A percentile compares a stretch with the other conserved stretches of the same genome.
Conservation (phyloP, 2,329 filamentous ascomycete genomes). For the Exophiala xenobiotica region DNA sequence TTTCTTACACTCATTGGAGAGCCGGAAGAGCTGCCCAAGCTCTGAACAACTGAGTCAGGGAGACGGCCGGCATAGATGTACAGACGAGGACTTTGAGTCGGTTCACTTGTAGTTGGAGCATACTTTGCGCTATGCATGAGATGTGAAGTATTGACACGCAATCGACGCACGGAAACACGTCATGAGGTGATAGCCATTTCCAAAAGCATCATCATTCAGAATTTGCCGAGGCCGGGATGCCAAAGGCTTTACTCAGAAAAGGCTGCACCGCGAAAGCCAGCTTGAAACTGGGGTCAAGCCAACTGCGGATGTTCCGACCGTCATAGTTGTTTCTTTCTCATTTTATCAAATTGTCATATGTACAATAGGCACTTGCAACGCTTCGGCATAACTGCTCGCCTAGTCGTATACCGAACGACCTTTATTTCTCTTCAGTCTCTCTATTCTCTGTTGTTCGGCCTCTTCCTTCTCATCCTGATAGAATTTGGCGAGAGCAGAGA, state of each 20-base stretch:
- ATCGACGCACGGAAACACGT: not conserved
- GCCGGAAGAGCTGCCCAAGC: constrained; percentile 41
- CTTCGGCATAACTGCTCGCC: constrained; percentile 9
- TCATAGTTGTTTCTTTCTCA: constrained; percentile 3
- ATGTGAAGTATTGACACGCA: not conserved
- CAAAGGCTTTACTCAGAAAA: no score
- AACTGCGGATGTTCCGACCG: no score
- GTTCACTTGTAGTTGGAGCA: no score
- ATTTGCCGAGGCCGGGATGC: no score
- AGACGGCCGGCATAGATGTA: no score
- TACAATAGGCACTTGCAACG: constrained; percentile 14
- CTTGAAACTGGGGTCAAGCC: no score
- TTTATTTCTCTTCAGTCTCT: constrained; percentile 43
- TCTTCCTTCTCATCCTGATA: constrained; percentile 60
- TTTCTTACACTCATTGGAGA: constrained; percentile 81
- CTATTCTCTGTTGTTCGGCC: constrained; percentile 57
- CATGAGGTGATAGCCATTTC: not conserved
- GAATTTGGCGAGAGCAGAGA: constrained; percentile 61
- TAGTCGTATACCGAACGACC: constrained; percentile 46
- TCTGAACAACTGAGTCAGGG: no score
- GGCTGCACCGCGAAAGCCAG: no score
- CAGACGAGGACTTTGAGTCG: no score
- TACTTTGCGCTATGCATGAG: not conserved
- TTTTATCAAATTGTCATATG: constrained; percentile 10
- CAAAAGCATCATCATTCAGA: no score